These are phyloP conservation scores for Penicillium sp. DNA, from an alignment of 2,329 filamentous ascomycete species.

Conservation along the genomic window DNA sequence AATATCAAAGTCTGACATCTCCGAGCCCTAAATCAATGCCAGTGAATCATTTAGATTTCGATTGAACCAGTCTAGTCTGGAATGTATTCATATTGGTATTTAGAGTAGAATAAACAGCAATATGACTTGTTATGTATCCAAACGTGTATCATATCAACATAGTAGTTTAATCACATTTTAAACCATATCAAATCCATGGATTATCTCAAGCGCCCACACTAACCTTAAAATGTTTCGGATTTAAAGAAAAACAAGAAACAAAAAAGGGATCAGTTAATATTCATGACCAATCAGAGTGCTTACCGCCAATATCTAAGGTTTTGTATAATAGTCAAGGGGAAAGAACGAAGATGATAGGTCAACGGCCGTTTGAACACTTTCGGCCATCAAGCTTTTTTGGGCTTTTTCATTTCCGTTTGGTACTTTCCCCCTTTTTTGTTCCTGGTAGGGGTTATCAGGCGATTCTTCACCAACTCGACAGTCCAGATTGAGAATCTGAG, in stretches of 20 bases:
- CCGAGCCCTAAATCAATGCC: not conserved
- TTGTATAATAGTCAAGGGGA: constrained; percentile 9
- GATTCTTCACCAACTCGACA: not conserved
- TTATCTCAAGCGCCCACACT: not conserved
- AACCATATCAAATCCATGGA: not conserved
- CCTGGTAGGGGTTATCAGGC: not conserved
- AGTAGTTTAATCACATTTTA: not conserved
- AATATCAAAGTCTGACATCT: constrained; percentile 6
- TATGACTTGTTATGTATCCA: not conserved
- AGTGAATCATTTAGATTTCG: constrained; percentile 1
- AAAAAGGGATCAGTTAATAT: not conserved
- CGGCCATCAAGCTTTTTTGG: not conserved
- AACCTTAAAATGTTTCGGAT: constrained; percentile 19
- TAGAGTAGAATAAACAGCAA: not conserved
- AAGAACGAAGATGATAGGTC: constrained; percentile 2
- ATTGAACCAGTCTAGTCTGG: not conserved
- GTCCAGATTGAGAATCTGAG: not conserved
- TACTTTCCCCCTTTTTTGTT: not conserved
- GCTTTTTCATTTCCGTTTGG: not conserved
- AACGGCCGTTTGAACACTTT: not conserved
- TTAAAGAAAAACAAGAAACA: not conserved
- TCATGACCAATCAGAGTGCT: constrained; percentile 7
- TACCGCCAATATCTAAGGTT: not conserved
- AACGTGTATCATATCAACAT: not conserved
- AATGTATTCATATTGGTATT: not conserved